Conservation (phyloP, 208 protist genomes). For the Eutreptiella sp. region DNA sequence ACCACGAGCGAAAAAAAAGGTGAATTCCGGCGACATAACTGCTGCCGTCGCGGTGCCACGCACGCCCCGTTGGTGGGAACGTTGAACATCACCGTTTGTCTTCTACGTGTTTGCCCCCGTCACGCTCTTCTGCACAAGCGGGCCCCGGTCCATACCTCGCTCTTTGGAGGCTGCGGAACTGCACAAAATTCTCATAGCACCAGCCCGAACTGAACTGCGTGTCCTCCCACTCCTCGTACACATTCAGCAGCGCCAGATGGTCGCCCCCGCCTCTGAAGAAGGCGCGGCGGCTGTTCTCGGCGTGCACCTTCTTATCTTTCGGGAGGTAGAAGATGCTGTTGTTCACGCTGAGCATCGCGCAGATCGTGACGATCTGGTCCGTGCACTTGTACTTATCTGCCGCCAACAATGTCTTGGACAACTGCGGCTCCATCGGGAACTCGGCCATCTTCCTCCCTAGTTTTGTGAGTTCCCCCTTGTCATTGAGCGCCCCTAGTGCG, state of each 20-base stretch:
- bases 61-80: no score
- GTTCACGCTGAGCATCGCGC: constrained; percentile 80
- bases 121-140: constrained; percentile 74
- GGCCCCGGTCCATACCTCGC: constrained; percentile 77
- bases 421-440: constrained; percentile 96
- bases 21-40: no score
- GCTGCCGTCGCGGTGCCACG: no score
- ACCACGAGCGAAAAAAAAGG: no score
- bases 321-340: constrained; percentile 91
- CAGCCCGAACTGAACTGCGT: constrained; percentile 40
- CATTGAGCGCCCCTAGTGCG: constrained; percentile 95
- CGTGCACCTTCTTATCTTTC: constrained; percentile 67
- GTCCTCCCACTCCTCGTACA: constrained; percentile 65
- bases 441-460: constrained; percentile 94
- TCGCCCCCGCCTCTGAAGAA: constrained; percentile 69
- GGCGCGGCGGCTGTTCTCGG: constrained; percentile 60
- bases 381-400: constrained; percentile 57
- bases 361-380: constrained; percentile 76
- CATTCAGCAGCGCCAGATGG: constrained; percentile 82
- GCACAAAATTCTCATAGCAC: constrained; percentile 87
- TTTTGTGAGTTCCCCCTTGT: constrained; percentile 91
- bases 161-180: constrained; percentile 66
- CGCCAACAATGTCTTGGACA: constrained; percentile 83
- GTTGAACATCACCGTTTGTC: no score
- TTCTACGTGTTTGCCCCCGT: no score